Base-by-base conservation (phyloP, 2,329 filamentous ascomycete species). In the Colletotrichum brevisporum region DNA sequence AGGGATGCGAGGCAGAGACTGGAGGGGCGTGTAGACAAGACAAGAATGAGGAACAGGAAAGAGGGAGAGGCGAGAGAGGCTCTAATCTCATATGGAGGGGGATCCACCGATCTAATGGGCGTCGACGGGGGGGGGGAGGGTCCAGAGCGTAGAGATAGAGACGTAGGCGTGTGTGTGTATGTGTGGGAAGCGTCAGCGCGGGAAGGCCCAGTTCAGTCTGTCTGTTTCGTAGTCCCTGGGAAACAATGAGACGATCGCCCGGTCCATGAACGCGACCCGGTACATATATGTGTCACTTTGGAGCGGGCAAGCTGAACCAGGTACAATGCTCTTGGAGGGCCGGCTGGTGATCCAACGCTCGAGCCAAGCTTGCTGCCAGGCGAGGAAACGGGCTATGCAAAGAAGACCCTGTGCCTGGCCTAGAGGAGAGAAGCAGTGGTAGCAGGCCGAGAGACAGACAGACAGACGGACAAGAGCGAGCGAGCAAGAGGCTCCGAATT, bases 151-250 rank as follows among this genome's bases (percentile, higher is more conserved):
- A 50, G 47, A 47, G 47, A 50, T 16, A 24, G 47, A 26, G 31
- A 10, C 31, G 31, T 36, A 36, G 31, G 47, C 4, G 47, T 26
- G 47, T 31, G 50, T 52, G 48, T 24, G 48, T 52, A 21, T 51
- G 48, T 51, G 56, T 15, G 43, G 31, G 50, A 24, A 43, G 50
- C 36, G 48, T 58, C 43, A 36, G 61, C 45, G 21, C 52, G 59
- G 43, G 62, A 66, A 55, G 66, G 66, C 51, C 61, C 50, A 66
- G 54, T 65, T 65, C 55, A 51, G 66, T 48, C 61, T 48, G 69
- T 69, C 27, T 72, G 71, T 72, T 72, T 72, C 71, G 61, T 60
- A 27, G 64, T 72, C 71, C 71, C 71, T 72, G 60, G 64, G 71
- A 71, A 72, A 71, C 60, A 70, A 69, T 68, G 64, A 66, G 58